Base-by-base conservation (phyloP, 2,329 filamentous ascomycete species). In the Dichotomopilus funicola region DNA sequence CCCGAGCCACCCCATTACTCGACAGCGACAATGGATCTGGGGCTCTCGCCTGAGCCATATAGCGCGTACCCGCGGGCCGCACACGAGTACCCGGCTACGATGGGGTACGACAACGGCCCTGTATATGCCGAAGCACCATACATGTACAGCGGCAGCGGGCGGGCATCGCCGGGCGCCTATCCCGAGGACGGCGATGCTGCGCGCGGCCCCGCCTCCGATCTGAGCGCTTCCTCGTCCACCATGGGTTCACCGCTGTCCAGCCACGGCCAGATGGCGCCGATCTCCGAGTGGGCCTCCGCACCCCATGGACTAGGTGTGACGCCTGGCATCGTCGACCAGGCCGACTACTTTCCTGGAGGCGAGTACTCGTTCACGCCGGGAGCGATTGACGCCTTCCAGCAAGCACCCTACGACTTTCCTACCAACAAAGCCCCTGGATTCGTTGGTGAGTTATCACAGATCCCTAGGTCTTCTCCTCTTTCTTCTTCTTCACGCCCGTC, bases 241-340 rank as follows among this genome's bases (percentile, higher is more conserved):
- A 79, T 85, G 59, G 83, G 83, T 55, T 88, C 85, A 27, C 85
- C 85, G 33, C 81, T 83, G 64, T 85, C 83, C 1, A 78, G 80
- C 60, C 78, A 80, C 64, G 78, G 78, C 54, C 80, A 80, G 62
- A 70, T 79, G 60, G 80, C 80, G 58, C 74, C 75, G 63, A 76
- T 81, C 50, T 75, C 82, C 46, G 80, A 83, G 57, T 88, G 83
- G 81, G 70, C 76, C 61, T 70, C 61, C 8, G 70, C 75, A 57
- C 68, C 73, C 57, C 71, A 79, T 51, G 78, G 78, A 52, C 72
- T 87, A 38, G 80, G 78, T 50, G 74, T 87, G 54, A 81, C 79
- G 61, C 85, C 85, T 35, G 73, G 76, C 65, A 87, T 89, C 59
- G 80, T 88, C 50, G 77, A 78, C 62, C 74, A 79, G 57, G 74